Conservation (phyloP, 2,329 filamentous ascomycete genomes). For the Venturiaceae sp. region DNA sequence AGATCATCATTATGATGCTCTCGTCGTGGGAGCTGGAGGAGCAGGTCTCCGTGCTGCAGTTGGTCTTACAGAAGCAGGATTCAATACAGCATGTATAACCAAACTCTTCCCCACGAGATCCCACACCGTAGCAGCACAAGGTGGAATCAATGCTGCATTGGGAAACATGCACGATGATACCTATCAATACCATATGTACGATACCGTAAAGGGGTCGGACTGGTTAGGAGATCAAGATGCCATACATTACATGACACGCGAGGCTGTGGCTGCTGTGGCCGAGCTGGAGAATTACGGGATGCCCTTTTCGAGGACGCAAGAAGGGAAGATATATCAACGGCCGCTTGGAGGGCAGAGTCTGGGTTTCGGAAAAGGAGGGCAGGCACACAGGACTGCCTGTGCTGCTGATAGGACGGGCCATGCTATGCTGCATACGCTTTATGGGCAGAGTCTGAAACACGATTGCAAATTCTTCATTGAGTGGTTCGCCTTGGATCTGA, state of each 20-base stretch:
- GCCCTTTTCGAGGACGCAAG: constrained; percentile 39
- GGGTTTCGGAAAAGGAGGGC: constrained; percentile 37
- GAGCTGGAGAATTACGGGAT: constrained; percentile 48
- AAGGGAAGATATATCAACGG: constrained; percentile 38
- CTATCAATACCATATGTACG: constrained; percentile 52
- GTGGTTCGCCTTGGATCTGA: constrained; percentile 38
- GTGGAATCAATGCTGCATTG: constrained; percentile 51
- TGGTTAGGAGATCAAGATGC: constrained; percentile 52
- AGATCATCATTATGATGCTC: constrained; percentile 18
- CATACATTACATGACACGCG: constrained; percentile 50
- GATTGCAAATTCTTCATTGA: constrained; percentile 42
- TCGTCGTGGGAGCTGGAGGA: constrained; percentile 45
- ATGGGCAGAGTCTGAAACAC: constrained; percentile 38
- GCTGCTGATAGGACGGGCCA: constrained; percentile 39
- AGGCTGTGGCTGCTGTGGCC: constrained; percentile 43
- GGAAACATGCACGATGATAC: constrained; percentile 48
- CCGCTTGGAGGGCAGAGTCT: constrained; percentile 38
- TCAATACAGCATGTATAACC: constrained; percentile 55
- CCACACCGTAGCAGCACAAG: constrained; percentile 50
- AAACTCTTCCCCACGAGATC: constrained; percentile 52
- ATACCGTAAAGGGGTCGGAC: constrained; percentile 48
- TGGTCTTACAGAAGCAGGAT: constrained; percentile 52
- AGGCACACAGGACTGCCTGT: constrained; percentile 37
- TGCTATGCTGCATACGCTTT: constrained; percentile 40
- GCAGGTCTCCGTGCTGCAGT: constrained; percentile 55